A percentile compares a stretch with the other conserved stretches of the same genome.
These are phyloP conservation scores for Trichoderma sp. DNA, from an alignment of 2,329 filamentous ascomycete genomes.

Conservation along the genomic window DNA sequence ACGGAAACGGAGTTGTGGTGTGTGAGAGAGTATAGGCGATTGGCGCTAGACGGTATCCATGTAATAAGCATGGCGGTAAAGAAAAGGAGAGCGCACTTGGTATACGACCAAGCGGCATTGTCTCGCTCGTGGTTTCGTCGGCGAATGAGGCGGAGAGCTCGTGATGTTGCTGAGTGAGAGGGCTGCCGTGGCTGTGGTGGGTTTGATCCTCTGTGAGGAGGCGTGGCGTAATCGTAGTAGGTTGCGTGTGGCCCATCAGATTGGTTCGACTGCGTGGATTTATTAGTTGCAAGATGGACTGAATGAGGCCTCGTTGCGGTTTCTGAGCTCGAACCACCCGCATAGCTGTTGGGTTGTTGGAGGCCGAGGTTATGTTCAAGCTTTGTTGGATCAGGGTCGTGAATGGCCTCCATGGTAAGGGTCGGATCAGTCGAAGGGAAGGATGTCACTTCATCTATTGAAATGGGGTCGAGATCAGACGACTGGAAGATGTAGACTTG, in stretches of 20 bases:
- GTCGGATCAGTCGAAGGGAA: slow-evolving; percentile 58
- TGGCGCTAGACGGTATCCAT: slow-evolving; percentile 71
- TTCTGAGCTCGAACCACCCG: slow-evolving; percentile 11
- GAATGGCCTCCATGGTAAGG: slow-evolving; percentile 40
- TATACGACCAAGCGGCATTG: slow-evolving; percentile 63
- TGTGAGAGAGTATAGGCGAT: slow-evolving; percentile 66
- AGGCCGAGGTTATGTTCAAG: background rate
- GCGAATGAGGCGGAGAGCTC: slow-evolving; percentile 19
- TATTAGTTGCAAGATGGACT: background rate
- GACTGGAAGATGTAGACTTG: slow-evolving; percentile 51
- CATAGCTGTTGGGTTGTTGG: background rate
- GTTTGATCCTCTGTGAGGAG: background rate
- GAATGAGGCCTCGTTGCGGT: slow-evolving; percentile 36
- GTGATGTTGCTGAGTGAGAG: background rate
- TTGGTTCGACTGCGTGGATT: background rate
- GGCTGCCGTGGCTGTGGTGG: background rate
- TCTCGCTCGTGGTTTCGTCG: slow-evolving; percentile 48
- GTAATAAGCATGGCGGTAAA: slow-evolving; percentile 66
- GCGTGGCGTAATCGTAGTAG: background rate
- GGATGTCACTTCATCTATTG: slow-evolving; percentile 43
- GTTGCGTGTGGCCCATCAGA: background rate
- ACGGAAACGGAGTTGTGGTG: slow-evolving; percentile 51
- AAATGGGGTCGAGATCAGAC: slow-evolving; percentile 40
- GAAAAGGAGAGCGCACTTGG: slow-evolving; percentile 65
- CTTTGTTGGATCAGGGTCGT: background rate